Conservation (phyloP, 179 eudicot genomes). For the Vitellaria paradoxa region DNA sequence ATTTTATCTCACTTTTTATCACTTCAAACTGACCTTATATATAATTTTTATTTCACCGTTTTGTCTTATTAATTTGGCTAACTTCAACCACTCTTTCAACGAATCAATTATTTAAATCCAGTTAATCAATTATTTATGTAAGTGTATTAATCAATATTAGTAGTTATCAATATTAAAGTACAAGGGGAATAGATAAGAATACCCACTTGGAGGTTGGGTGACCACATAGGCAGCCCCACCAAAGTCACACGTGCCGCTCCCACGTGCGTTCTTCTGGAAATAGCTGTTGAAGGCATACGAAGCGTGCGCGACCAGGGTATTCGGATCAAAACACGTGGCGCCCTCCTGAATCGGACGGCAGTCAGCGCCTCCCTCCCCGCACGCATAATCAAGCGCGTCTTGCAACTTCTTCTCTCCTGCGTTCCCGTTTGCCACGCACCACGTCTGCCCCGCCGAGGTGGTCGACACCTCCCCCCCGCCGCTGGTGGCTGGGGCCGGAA, state of each 20-base stretch:
- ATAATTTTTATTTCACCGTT: too few species aligned
- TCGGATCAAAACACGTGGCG: slow-evolving; percentile 69
- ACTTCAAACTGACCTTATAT: too few species aligned
- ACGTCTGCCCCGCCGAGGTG: slow-evolving; percentile 42
- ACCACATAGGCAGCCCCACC: slow-evolving; percentile 86
- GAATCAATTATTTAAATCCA: too few species aligned
- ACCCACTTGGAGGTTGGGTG: slow-evolving; percentile 83
- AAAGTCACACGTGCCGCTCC: slow-evolving; percentile 79
- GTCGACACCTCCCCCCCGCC: slow-evolving; percentile 26
- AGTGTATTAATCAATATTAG: background rate
- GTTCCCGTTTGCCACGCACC: slow-evolving; percentile 87
- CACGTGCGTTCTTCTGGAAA: slow-evolving; percentile 65
- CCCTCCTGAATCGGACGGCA: slow-evolving; percentile 80
- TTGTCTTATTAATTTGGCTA: too few species aligned
- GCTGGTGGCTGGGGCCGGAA: slow-evolving; percentile 17
- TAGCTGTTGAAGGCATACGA: slow-evolving; percentile 93
- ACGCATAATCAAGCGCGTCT: slow-evolving; percentile 74
- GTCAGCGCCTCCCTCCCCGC: slow-evolving; percentile 95
- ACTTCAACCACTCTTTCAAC: too few species aligned
- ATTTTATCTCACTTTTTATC: too few species aligned
- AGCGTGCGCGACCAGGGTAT: slow-evolving; percentile 70
- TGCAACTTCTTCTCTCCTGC: slow-evolving; percentile 53
- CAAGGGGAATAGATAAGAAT: background rate
- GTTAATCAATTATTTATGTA: too few species aligned
- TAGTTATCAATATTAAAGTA: background rate